These are phyloP conservation scores for Neurospora tetrasperma DNA, from an alignment of 495 filamentous ascomycete species.

Conservation along the genomic window DNA sequence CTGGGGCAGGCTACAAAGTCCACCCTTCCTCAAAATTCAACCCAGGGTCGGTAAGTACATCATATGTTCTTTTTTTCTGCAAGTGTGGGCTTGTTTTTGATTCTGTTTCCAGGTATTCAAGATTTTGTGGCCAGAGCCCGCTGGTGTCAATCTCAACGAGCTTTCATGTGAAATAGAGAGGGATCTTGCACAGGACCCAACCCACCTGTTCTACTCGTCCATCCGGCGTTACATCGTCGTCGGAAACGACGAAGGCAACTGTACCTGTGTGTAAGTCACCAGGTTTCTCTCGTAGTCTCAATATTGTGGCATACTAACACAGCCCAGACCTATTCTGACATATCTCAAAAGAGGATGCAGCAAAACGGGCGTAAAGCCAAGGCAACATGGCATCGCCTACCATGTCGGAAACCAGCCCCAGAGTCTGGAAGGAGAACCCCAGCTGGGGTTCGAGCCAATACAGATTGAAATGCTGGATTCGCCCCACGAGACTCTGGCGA, in stretches of 20 bases:
- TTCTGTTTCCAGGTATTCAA: constrained; percentile 33
- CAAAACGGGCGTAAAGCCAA: constrained; percentile 35
- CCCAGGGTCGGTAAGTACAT: constrained; percentile 28
- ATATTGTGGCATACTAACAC: constrained; percentile 4
- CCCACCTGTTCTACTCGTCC: constrained; percentile 26
- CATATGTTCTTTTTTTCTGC: neutral
- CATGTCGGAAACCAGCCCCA: constrained; percentile 18
- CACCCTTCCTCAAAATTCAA: constrained; percentile 30
- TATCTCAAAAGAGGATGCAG: constrained; percentile 34
- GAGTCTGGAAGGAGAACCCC: constrained; percentile 26
- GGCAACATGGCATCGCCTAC: constrained; percentile 37
- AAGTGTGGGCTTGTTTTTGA: neutral
- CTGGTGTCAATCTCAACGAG: constrained; percentile 22
- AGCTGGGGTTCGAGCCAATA: constrained; percentile 32
- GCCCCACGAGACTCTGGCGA: constrained; percentile 29
- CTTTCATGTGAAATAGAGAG: neutral
- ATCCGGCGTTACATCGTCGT: constrained; percentile 40
- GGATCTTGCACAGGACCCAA: neutral
- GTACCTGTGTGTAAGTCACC: constrained; percentile 37
- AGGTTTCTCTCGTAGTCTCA: neutral
- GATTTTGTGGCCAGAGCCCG: constrained; percentile 36
- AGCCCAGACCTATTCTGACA: constrained; percentile 35
- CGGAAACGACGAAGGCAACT: constrained; percentile 36
- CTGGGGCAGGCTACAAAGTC: constrained; percentile 28
- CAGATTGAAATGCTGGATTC: constrained; percentile 22